phyloP scores from a whole-genome alignment of 352 stramenopile species.

The Pythium aristosporum region DNA sequence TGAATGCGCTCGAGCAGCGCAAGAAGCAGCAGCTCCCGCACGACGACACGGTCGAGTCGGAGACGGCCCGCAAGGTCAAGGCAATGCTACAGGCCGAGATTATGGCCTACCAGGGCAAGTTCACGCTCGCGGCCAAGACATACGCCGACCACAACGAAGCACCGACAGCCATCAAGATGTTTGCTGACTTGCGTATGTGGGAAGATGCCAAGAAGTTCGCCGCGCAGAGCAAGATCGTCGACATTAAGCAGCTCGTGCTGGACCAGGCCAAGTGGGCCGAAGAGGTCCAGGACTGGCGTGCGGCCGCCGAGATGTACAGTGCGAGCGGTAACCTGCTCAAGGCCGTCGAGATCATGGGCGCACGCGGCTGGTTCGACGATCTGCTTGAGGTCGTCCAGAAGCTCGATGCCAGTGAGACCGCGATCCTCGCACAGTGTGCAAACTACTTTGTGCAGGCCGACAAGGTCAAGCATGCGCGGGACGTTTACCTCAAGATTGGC shows the following conservation, averaged over 20 bases:
- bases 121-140: constrained; percentile 89
- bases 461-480: constrained; percentile 73
- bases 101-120: constrained; percentile 90
- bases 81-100: constrained; percentile 88
- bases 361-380: constrained; percentile 84
- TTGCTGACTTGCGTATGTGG: constrained; percentile 91
- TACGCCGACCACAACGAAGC: constrained; percentile 78
- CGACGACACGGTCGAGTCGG: constrained; percentile 26
- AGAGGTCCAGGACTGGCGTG: constrained; percentile 91
- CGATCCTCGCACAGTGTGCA: constrained; percentile 57
- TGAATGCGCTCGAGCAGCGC: constrained; percentile 81
- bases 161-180: constrained; percentile 93
- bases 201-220: constrained; percentile 93
- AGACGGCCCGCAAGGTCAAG: constrained; percentile 55
- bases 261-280: constrained; percentile 93
- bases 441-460: constrained; percentile 69
- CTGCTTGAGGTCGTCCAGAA: constrained; percentile 78
- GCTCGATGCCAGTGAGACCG: constrained; percentile 42
- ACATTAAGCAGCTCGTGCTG: constrained; percentile 87
- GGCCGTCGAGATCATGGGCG: constrained; percentile 86
- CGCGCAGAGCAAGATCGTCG: constrained; percentile 66
- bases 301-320: constrained; percentile 90
- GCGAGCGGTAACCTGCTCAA: constrained; percentile 81
- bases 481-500: constrained; percentile 81
- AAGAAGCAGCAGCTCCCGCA: constrained; percentile 60